Conservation (phyloP, 2,329 filamentous ascomycete genomes). For the Botryotinia calthae region DNA sequence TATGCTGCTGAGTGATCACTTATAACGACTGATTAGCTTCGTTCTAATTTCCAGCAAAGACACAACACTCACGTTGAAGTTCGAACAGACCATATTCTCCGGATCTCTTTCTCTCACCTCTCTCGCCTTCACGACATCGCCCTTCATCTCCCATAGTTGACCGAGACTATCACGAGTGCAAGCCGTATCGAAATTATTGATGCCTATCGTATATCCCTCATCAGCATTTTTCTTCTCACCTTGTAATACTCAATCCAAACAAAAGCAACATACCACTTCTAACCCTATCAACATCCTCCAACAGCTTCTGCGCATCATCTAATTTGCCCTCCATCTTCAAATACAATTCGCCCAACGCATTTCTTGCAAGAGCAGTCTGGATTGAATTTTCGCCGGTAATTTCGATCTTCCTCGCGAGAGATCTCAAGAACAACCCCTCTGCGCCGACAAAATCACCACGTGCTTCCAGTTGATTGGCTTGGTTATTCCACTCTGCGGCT, state of each 20-base stretch:
- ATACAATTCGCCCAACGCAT: background rate
- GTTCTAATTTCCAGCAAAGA: no score
- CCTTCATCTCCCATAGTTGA: slow-evolving; percentile 2
- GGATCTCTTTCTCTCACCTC: background rate
- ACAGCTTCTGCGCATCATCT: background rate
- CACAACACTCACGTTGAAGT: background rate
- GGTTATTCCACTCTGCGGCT: background rate
- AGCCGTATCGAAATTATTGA: background rate
- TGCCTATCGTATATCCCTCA: background rate
- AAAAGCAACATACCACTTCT: background rate
- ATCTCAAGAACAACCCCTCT: background rate
- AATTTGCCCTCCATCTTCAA: background rate
- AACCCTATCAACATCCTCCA: background rate
- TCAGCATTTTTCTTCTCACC: background rate
- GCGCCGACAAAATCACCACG: background rate
- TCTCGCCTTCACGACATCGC: slow-evolving; percentile 1
- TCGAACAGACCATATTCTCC: background rate
- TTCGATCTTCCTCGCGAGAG: background rate
- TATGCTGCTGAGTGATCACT: background rate
- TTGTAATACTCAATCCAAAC: background rate
- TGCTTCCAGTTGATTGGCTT: background rate
- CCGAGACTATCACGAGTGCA: background rate
- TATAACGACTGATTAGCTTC: background rate
- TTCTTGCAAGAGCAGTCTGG: background rate
- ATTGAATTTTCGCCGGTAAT: background rate